phyloP scores from a whole-genome alignment of 2,329 filamentous ascomycete species.

The Fusarium haematococcum region DNA sequence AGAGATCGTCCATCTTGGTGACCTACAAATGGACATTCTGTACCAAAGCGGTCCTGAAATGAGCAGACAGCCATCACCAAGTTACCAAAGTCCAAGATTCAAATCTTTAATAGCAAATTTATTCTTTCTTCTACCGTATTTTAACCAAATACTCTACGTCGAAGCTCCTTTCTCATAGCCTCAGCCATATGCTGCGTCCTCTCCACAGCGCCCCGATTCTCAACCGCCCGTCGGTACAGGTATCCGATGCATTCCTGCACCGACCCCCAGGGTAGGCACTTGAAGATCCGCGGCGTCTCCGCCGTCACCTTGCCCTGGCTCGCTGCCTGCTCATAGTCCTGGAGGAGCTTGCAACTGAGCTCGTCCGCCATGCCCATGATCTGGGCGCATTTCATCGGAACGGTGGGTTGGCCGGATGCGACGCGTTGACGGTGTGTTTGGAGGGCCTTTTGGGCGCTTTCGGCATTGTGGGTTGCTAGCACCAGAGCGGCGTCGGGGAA shows the following conservation, averaged over 20 bases:
- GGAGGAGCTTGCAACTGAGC: conserved; percentile 62
- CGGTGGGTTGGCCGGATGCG: conserved; percentile 44
- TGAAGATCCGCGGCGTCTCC: conserved; percentile 47
- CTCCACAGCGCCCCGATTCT: conserved; percentile 53
- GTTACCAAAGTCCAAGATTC: neutral
- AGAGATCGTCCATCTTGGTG: neutral
- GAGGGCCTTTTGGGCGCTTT: conserved; percentile 55
- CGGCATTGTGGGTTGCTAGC: conserved; percentile 65
- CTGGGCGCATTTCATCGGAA: conserved; percentile 61
- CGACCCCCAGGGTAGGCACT: conserved; percentile 55
- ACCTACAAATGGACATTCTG: too few relatives aligned
- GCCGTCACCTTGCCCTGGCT: conserved; percentile 9
- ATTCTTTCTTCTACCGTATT: neutral
- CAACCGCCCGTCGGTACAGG: conserved; percentile 51
- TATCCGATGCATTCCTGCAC: conserved; percentile 54
- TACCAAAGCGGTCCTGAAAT: neutral
- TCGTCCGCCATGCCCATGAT: conserved; percentile 70
- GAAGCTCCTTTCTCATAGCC: conserved; percentile 46
- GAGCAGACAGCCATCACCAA: neutral
- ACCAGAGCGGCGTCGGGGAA: conserved; percentile 62
- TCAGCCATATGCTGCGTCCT: conserved; percentile 46
- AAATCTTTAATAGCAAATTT: neutral
- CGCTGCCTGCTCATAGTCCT: conserved; percentile 43
- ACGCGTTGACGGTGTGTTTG: conserved; percentile 56
- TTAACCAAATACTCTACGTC: conserved; percentile 41